Percentiles rank a stretch among this genome's conserved stretches.
phyloP scores from a whole-genome alignment of 306 rosid genomes.

The Vigna mungo region DNA sequence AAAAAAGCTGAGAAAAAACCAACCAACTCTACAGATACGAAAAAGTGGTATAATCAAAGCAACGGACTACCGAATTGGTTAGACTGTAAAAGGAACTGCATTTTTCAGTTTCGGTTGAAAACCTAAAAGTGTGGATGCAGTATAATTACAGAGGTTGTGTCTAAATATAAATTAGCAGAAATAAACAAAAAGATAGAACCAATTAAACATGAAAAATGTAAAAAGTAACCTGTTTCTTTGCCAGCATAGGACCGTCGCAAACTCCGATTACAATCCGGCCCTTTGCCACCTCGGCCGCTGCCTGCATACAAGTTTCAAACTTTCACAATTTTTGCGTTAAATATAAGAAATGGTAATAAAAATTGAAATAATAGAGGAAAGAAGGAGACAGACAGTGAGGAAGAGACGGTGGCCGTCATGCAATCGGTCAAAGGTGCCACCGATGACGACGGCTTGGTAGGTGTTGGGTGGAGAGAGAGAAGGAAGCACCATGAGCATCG shows the following conservation, averaged over 20 bases:
- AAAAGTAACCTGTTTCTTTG: constrained; percentile 68
- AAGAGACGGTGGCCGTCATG: constrained; percentile 95
- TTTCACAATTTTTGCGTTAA: background rate
- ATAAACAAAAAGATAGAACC: background rate
- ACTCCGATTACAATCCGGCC: constrained; percentile 77
- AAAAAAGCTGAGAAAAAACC: background rate
- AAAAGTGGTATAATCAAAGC: background rate
- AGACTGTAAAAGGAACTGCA: background rate
- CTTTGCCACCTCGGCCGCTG: constrained; percentile 72
- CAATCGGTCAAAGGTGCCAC: constrained; percentile 92
- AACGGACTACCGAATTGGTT: background rate
- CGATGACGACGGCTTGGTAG: constrained; percentile 78
- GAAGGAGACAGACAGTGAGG: constrained; percentile 64
- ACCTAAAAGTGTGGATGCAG: constrained; percentile 10
- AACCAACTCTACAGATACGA: background rate
- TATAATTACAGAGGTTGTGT: background rate
- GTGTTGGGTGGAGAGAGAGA: constrained; percentile 76
- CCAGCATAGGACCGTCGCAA: constrained; percentile 90
- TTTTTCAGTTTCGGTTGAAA: constrained; percentile 15
- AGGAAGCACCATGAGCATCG: constrained; percentile 50
- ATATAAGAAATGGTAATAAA: background rate
- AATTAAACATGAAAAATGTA: background rate
- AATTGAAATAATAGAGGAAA: background rate
- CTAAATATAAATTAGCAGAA: background rate
- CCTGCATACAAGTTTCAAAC: constrained; percentile 54